Conservation (phyloP, 1,139 yeast species). For the Nakaseomyces sp. region DNA sequence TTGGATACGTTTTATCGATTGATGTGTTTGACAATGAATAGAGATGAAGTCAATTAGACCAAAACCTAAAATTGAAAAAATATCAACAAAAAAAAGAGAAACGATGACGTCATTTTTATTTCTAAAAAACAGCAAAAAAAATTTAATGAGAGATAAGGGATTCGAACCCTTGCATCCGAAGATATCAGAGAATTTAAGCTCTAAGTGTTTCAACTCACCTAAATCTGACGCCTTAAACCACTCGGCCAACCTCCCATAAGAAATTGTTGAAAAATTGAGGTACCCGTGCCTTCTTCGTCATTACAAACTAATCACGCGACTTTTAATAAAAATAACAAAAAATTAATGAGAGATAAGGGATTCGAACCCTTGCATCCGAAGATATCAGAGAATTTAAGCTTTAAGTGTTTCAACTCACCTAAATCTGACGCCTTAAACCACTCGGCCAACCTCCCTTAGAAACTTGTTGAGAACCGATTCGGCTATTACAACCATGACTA, state of each 20-base stretch:
- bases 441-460: slow-evolving; percentile 28
- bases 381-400: slow-evolving; percentile 25
- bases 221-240: slow-evolving; percentile 11
- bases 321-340: slow-evolving; percentile 6
- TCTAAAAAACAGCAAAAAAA: not conserved
- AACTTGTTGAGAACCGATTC: not conserved
- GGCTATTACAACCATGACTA: no score
- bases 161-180: slow-evolving; percentile 11
- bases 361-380: slow-evolving; percentile 31
- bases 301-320: no score
- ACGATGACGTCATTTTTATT: not conserved
- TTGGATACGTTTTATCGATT: no score
- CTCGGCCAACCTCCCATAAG: slow-evolving; percentile 10
- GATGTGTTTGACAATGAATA: no score
- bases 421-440: slow-evolving; percentile 30
- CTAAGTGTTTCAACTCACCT: slow-evolving; percentile 8
- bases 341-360: slow-evolving; percentile 27
- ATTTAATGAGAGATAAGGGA: slow-evolving; percentile 10
- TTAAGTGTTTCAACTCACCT: slow-evolving; percentile 15
- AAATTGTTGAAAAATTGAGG: not conserved
- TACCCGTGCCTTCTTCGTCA: no score
- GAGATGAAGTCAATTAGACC: no score
- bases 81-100: not conserved
- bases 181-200: slow-evolving; percentile 10
- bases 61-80: slow-evolving; percentile 3